Evolutionary conservation across 257 asterid genomes (phyloP), one percentile per base, ranked within the genome.

Genomic region (Capsicum chinense): DNA sequence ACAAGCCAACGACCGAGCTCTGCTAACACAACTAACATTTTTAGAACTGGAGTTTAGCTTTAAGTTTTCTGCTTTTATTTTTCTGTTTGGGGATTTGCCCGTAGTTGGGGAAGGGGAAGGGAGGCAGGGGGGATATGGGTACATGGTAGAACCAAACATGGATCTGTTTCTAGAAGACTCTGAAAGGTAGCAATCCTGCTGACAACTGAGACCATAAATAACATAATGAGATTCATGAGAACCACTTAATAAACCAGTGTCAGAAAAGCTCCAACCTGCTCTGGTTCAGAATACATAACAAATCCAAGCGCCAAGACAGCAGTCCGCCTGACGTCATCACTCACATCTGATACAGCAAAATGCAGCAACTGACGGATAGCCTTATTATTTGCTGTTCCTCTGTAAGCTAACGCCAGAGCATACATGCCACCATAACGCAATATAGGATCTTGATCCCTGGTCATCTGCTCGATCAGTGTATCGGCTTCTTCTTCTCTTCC

Each of bases 401-500:
- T 91, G 83, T 97, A 97, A 5, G 99, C 99, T 90, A 93, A 84
- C 7, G 98, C 99, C 91, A 97, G 81, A 35, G 99, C 99, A 84
- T 93, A 95, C 99, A 97, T 97, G 81, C 99, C 99, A 33, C 99
- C 99, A 87, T 95, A 97, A 17, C 98, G 95, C 83, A 97, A 82
- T 84, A 97, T 95, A 57, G 98, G 99, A 84, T 97, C 99, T 88
- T 97, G 99, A 89, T 97, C 99, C 39, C 97, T 90, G 78, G 98
- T 97, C 99, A 97, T 97, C 87, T 94, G 98, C 88, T 93, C 97
- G 88, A 95, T 97, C 44, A 97, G 92, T 56, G 97, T 88, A 82
- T 97, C 98, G 0, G 99, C 99, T 89, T 90, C 98, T 83, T 97
- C 99, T 86, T 97, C 98, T 83, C 99, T 92, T 79, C 99, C 98